Conservation (phyloP, 2,329 filamentous ascomycete species). For the Sporothrix brasiliensis region DNA sequence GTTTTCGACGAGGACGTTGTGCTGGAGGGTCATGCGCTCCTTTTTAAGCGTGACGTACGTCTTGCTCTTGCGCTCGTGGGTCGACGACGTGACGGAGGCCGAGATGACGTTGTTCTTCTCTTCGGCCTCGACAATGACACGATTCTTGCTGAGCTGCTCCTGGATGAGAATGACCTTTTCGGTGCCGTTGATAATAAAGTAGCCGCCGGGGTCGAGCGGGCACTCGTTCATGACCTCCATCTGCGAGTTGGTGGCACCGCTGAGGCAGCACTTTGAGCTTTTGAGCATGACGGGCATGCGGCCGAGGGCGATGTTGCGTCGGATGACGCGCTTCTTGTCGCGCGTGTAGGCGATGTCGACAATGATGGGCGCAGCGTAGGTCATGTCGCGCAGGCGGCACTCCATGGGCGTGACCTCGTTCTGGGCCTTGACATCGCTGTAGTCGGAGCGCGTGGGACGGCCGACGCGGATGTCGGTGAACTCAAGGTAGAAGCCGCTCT, state of each 20-base stretch:
- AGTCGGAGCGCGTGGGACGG: conserved; percentile 76
- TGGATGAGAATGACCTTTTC: conserved; percentile 99
- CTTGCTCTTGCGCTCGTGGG: conserved; percentile 96
- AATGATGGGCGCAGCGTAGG: conserved; percentile 92
- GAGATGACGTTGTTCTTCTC: conserved; percentile 91
- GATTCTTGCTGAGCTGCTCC: conserved; percentile 98
- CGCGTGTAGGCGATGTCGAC: conserved; percentile 91
- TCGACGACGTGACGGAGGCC: conserved; percentile 96
- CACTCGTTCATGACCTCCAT: conserved; percentile 96
- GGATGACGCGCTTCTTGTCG: conserved; percentile 73
- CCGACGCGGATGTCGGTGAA: conserved; percentile 90
- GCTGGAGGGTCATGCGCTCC: conserved; percentile 82
- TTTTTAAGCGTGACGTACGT: conserved; percentile 95
- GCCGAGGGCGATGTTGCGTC: conserved; percentile 78
- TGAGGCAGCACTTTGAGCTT: conserved; percentile 88
- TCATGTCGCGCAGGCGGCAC: conserved; percentile 93
- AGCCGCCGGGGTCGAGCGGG: conserved; percentile 91
- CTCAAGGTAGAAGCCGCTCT: conserved; percentile 90
- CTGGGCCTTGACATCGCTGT: conserved; percentile 69
- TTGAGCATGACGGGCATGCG: conserved; percentile 96
- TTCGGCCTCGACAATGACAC: conserved; percentile 94
- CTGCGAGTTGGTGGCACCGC: conserved; percentile 78
- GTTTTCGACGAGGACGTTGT: conserved; percentile 90
- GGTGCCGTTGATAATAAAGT: conserved; percentile 96
- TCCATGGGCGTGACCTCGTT: conserved; percentile 90